Base-by-base conservation (phyloP, 2,329 filamentous ascomycete genomes). In the Sordariomycetes sp. region DNA sequence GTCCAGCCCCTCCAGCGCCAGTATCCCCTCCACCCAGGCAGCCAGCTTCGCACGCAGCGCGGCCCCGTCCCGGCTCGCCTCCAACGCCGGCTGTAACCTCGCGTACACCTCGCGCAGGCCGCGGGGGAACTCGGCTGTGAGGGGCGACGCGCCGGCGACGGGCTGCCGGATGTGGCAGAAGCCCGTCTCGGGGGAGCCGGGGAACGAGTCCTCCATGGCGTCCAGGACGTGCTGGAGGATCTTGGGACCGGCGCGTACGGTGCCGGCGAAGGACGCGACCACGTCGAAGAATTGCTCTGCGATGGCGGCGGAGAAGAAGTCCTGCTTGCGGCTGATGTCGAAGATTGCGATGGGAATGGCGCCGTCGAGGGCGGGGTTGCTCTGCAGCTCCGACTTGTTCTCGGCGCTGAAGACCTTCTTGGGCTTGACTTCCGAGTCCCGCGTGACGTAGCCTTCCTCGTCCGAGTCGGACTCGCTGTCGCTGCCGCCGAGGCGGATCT, bases 291-390 rank as follows among this genome's bases (percentile, higher is more conserved):
- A 96, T 24, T 79, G 73, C 64, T 86, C 84, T 2, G 84, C 89
- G 7, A 90, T 77, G 1, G 75, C 73, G 1, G 83, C 71, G 59
- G 80, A 81, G 67, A 85, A 83, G 62, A 87, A 84, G 56, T 87
- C 80, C 64, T 96, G 85, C 68, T 87, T 89, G 73, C 84, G 84
- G 6, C 90, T 86, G 24, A 89, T 83, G 65, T 96, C 90, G 66
- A 96, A 96, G 53, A 99, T 89, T 45, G 92, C 90, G 58, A 90
- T 80, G 1, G 94, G 91, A 62, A 99, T 96, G 17, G 90, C 94
- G n/a, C 94, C 94, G 60, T 87, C 89, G 61, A 96, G 77, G 10
- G 90, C 90, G 3, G 92, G 90, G 53, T 90, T 92, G 58, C 82
- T 83, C 65, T 86, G 76, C 61, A 95, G 73, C 57, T 75, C 74